Evolutionary conservation across 2,329 filamentous ascomycete genomes (phyloP), one percentile per base, ranked within the genome.

Genomic region (Drechslerella coelobrocha): DNA sequence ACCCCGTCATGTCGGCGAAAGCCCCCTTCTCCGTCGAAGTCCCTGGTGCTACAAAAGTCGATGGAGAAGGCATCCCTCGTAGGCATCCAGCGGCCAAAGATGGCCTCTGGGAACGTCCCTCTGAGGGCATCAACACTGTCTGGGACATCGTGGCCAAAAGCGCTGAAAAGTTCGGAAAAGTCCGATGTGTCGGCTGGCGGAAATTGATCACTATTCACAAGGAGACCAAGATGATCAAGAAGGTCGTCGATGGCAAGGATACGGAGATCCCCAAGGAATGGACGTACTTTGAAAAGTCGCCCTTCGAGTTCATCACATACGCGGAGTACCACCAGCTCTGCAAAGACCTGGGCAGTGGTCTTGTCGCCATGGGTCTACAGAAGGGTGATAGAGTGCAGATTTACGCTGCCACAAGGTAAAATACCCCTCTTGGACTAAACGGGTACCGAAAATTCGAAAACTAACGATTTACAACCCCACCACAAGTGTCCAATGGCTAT

Each of bases 181-280:
- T 87, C 76, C 83, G 84, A 68, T 87, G 87, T 68, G 82, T 90
- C 72, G 92, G 89, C 75, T 84, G 83, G 76, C 87, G 92, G 73
- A 88, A 85, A 78, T 84, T 96, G 65, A 79, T 96, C 79, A 83
- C 88, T 79, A 86, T 88, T 50, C 91, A 96, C 80, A 85, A 85
- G 76, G 92, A 96, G 83, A 88, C 85, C 75, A 96, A 93, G 83
- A 94, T 91, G 84, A 82, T 96, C 75, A 89, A 92, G 84, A 96
- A 95, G 84, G 84, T 91, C 54, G 82, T 96, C 65, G 90, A 95
- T 77, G 92, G 92, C 75, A 84, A 89, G 78, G 84, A 91, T 79
- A 82, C 84, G 73, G 86, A 92, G 81, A 86, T 94, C 31, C 90
- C 95, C 73, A 96, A 96, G 86, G 86, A 93, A 79, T 96, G 92